phyloP scores from a whole-genome alignment of 352 stramenopile species.

The Globisporangium cylindrosporum region DNA sequence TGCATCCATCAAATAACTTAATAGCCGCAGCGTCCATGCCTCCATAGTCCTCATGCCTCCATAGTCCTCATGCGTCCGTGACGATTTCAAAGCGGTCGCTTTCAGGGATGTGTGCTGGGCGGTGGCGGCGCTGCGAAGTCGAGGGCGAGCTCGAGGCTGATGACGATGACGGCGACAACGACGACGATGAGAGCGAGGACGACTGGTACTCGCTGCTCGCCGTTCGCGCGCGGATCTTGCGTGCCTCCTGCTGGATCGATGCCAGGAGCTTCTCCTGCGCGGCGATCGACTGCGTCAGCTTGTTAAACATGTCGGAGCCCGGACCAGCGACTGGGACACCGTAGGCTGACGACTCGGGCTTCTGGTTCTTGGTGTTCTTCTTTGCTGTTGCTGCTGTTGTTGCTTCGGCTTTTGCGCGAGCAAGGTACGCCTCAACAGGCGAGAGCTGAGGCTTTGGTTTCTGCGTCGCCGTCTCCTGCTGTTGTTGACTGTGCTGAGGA shows the following conservation, averaged over 20 bases:
- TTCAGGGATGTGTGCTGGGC: not conserved
- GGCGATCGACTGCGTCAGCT: constrained; percentile 9
- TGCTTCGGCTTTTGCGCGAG: not conserved
- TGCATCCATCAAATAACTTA: constrained; percentile 1
- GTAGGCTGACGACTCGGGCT: not conserved
- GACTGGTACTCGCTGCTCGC: constrained; percentile 6
- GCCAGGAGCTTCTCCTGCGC: constrained; percentile 12
- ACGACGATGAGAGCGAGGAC: not conserved
- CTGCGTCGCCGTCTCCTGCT: not conserved
- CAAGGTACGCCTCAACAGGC: not conserved
- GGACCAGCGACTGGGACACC: not conserved
- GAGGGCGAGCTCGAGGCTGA: not conserved
- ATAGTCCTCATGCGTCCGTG: not conserved
- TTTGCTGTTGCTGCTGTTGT: not conserved
- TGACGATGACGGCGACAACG: not conserved
- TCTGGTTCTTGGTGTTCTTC: not conserved
- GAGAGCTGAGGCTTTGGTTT: not conserved
- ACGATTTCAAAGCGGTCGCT: constrained; percentile 8
- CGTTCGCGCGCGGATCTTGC: constrained; percentile 2
- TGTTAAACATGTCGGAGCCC: constrained; percentile 6
- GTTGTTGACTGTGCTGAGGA: not conserved
- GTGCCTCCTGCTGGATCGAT: constrained; percentile 8
- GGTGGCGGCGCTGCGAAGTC: not conserved
- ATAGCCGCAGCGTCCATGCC: not conserved
- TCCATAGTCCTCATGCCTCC: not conserved